These are phyloP conservation scores for Ophiostoma piceae DNA, from an alignment of 2,329 filamentous ascomycete genomes.

Conservation along the genomic window DNA sequence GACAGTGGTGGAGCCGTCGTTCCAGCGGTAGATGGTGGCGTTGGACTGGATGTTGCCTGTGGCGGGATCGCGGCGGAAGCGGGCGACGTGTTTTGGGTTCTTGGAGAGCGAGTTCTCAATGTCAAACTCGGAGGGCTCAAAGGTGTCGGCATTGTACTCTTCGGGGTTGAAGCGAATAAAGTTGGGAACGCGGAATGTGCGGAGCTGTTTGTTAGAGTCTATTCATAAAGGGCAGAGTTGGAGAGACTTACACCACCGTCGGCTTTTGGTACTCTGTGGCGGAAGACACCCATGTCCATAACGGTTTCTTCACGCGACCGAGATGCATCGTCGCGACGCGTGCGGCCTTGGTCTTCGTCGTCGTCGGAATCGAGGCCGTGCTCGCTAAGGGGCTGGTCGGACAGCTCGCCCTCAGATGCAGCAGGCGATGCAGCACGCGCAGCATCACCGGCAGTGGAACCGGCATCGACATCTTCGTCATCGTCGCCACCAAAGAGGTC, in stretches of 20 bases:
- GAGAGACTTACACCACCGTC: slow-evolving; percentile 3
- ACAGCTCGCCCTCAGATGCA: slow-evolving; percentile 56
- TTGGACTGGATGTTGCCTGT: slow-evolving; percentile 67
- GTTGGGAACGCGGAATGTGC: slow-evolving; percentile 64
- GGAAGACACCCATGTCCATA: slow-evolving; percentile 59
- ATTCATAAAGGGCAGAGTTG: neutral
- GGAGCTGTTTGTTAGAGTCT: slow-evolving; percentile 45
- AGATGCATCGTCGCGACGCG: slow-evolving; percentile 36
- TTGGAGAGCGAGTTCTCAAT: slow-evolving; percentile 49
- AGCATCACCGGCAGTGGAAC: slow-evolving; percentile 50
- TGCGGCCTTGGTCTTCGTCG: slow-evolving; percentile 41
- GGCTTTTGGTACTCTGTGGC: slow-evolving; percentile 62
- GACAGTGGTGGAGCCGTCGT: slow-evolving; percentile 70
- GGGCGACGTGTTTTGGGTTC: slow-evolving; percentile 59
- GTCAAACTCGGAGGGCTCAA: slow-evolving; percentile 55
- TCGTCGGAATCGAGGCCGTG: slow-evolving; percentile 53
- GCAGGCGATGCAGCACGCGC: slow-evolving; percentile 50
- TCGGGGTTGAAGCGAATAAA: slow-evolving; percentile 67
- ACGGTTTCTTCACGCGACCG: slow-evolving; percentile 52
- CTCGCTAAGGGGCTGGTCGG: slow-evolving; percentile 59
- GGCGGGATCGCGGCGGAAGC: slow-evolving; percentile 63
- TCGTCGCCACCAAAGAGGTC: slow-evolving; percentile 28
- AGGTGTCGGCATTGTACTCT: slow-evolving; percentile 61
- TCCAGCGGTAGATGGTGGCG: slow-evolving; percentile 69
- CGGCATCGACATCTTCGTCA: slow-evolving; percentile 56